Evolutionary conservation across 169 alveolate species (phyloP).

Genomic region (Eimeria acervulina): DNA sequence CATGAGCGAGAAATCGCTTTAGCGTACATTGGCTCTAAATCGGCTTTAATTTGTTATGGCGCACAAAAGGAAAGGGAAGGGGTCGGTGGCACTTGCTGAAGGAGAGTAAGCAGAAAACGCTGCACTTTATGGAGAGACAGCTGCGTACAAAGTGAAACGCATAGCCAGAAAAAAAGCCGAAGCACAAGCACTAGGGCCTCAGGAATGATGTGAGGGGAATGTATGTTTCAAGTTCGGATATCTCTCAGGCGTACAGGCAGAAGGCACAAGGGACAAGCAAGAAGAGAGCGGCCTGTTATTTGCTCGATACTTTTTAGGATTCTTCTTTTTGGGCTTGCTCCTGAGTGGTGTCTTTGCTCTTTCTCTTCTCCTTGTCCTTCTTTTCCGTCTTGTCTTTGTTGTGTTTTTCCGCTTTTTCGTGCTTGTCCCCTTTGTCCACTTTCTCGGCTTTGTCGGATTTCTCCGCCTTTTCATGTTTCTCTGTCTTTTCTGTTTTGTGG

Average conservation of each 20-base stretch:
- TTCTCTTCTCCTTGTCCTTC: constrained; percentile 42
- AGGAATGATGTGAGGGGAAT: background rate
- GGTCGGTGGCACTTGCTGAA: background rate
- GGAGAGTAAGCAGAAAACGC: background rate
- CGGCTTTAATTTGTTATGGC: background rate
- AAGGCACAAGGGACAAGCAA: background rate
- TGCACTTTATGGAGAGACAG: background rate
- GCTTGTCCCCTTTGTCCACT: background rate
- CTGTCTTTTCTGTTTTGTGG: background rate
- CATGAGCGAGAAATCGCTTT: background rate
- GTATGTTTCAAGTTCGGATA: background rate
- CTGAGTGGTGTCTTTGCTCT: background rate
- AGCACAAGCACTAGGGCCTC: background rate
- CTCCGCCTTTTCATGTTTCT: background rate
- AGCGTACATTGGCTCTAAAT: too few relatives aligned
- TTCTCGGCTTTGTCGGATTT: background rate
- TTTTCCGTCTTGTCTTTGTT: constrained; percentile 27
- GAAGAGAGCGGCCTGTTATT: background rate
- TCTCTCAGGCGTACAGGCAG: background rate
- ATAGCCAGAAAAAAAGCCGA: background rate
- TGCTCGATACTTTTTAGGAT: background rate
- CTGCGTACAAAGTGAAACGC: background rate
- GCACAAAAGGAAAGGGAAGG: background rate
- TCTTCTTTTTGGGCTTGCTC: background rate
- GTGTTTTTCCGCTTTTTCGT: background rate